Percentiles rank a stretch among this genome's conserved stretches.
These are phyloP conservation scores for Geranium rotundifolium DNA, from an alignment of 345 rosid genomes.

Conservation along the genomic window DNA sequence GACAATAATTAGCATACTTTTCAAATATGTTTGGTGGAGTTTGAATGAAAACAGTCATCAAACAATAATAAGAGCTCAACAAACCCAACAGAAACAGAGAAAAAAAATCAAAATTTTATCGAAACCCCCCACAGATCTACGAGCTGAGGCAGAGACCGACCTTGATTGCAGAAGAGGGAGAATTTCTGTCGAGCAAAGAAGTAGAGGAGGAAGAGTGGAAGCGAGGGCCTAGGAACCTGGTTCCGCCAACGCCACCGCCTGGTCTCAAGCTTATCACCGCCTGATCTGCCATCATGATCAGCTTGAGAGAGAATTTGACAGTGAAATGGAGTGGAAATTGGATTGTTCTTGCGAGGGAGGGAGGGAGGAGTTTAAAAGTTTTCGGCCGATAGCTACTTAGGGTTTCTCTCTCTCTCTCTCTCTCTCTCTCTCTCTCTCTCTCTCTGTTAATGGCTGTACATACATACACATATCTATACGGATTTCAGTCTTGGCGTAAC, in stretches of 20 bases:
- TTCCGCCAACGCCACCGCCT: conserved; percentile 92
- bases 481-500: too few relatives aligned
- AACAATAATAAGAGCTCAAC: background rate
- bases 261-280: conserved; percentile 98
- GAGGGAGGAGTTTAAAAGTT: background rate
- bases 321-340: background rate
- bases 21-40: background rate
- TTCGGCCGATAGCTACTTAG: background rate
- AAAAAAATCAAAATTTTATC: background rate
- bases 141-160: background rate
- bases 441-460: background rate
- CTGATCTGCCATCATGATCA: conserved; percentile 42
- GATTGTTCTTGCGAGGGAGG: background rate
- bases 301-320: background rate
- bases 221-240: conserved; percentile 54
- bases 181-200: conserved; percentile 9
- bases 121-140: background rate
- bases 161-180: conserved; percentile 43
- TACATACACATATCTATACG: background rate
- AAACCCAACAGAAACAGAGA: background rate
- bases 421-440: too few relatives aligned
- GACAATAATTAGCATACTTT: background rate
- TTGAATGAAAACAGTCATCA: background rate
- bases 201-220: conserved; percentile 33
- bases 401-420: background rate